phyloP scores from a whole-genome alignment of 208 protist species.

The Naegleria fowleri region DNA sequence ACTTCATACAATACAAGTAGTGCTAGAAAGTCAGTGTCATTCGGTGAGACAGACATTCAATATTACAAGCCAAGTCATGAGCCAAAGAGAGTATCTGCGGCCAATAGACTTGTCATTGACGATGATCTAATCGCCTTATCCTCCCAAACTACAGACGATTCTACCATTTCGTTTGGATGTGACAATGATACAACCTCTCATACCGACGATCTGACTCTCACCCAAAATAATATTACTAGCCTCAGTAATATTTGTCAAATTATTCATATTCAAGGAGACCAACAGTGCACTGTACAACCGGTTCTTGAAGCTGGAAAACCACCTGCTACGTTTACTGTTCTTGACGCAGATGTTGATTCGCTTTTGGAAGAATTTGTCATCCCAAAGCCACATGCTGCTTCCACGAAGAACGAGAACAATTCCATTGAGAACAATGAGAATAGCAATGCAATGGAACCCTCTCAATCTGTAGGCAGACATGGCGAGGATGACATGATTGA shows the following conservation, averaged over 20 bases:
- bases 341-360: neutral
- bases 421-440: too few relatives aligned
- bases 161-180: slow-evolving; percentile 9
- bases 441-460: too few relatives aligned
- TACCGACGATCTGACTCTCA: neutral
- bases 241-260: neutral
- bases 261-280: neutral
- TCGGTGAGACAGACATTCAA: neutral
- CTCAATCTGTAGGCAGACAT: too few relatives aligned
- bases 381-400: neutral
- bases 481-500: too few relatives aligned
- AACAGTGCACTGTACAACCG: neutral
- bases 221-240: neutral
- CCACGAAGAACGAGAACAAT: too few relatives aligned
- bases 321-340: neutral
- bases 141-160: neutral
- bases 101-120: neutral
- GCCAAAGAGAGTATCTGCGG: neutral
- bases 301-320: neutral
- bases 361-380: neutral
- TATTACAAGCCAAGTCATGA: neutral
- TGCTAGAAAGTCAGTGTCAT: neutral
- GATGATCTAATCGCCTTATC: neutral
- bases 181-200: neutral
- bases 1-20: too few relatives aligned